Conservation (phyloP, 306 rosid species). For the apple (Malus domestica) region DNA sequence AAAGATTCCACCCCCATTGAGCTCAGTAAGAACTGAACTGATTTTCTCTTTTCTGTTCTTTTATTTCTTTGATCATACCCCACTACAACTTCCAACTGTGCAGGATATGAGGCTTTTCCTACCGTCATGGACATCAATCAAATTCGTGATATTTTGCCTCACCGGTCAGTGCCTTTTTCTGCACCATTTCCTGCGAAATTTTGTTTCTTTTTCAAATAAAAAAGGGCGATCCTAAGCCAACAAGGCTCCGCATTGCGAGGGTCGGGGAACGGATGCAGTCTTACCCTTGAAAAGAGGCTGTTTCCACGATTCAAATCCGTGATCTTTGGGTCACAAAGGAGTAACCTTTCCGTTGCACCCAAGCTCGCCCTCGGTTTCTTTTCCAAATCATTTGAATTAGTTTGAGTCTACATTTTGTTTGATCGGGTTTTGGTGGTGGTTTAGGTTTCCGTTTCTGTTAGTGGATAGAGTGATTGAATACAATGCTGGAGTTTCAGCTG, state of each 20-base stretch:
- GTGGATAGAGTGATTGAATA: slow-evolving; percentile 75
- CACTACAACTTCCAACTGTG: background rate
- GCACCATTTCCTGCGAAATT: background rate
- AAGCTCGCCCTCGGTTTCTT: no score
- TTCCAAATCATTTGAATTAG: no score
- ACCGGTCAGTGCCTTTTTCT: slow-evolving; percentile 40
- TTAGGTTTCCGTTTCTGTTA: slow-evolving; percentile 88
- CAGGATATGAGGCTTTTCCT: slow-evolving; percentile 84
- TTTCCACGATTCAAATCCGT: no score
- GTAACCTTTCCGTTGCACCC: no score
- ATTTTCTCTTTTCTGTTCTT: background rate
- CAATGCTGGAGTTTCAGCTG: slow-evolving; percentile 40
- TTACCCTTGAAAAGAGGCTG: no score
- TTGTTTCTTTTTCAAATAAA: no score
- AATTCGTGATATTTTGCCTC: slow-evolving; percentile 79
- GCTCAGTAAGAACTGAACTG: slow-evolving; percentile 27
- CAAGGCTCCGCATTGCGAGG: no score
- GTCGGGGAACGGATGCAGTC: no score
- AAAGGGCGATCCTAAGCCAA: no score
- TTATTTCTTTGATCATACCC: background rate
- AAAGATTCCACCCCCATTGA: slow-evolving; percentile 47
- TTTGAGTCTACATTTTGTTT: background rate
- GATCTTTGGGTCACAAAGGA: no score
- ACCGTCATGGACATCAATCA: slow-evolving; percentile 72
- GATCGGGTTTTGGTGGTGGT: background rate